Conservation (phyloP, 108 stramenopile species). For the Nitzschia sp. region DNA sequence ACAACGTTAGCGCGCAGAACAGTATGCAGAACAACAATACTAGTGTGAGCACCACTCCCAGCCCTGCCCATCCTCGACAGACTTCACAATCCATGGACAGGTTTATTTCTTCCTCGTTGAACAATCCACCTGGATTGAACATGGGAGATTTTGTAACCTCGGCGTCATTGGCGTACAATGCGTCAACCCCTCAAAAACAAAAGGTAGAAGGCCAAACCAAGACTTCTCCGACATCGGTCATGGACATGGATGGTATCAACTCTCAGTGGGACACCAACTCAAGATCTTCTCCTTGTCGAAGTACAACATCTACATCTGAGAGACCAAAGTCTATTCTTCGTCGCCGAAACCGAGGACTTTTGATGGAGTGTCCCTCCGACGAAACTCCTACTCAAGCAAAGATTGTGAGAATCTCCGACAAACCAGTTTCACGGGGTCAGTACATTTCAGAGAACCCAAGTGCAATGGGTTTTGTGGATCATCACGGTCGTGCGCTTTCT, state of each 20-base stretch:
- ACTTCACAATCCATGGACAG: neutral
- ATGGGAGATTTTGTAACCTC: neutral
- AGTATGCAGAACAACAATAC: too few relatives aligned
- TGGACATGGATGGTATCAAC: slow-evolving; percentile 13
- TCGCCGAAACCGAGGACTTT: too few relatives aligned
- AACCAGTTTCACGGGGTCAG: slow-evolving; percentile 1
- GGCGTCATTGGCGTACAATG: neutral
- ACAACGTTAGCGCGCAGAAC: too few relatives aligned
- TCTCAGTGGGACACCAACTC: slow-evolving; percentile 32
- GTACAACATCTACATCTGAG: neutral
- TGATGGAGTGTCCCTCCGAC: slow-evolving; percentile 11
- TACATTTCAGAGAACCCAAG: slow-evolving; percentile 13
- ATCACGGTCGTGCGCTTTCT: slow-evolving; percentile 9
- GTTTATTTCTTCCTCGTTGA: slow-evolving; percentile 2
- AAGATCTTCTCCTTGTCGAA: neutral
- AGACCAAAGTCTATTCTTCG: slow-evolving; percentile 34
- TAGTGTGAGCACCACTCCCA: too few relatives aligned
- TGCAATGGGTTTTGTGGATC: slow-evolving; percentile 19
- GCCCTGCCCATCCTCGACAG: too few relatives aligned
- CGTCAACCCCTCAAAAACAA: neutral
- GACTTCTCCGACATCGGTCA: slow-evolving; percentile 32
- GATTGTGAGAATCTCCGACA: neutral
- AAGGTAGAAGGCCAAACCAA: neutral
- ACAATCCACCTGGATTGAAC: slow-evolving; percentile 20
- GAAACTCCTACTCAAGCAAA: slow-evolving; percentile 13